Evolutionary conservation across 2,329 filamentous ascomycete species (phyloP), one percentile per base, ranked within the genome.

Genomic region (Pseudogymnoascus sp.): DNA sequence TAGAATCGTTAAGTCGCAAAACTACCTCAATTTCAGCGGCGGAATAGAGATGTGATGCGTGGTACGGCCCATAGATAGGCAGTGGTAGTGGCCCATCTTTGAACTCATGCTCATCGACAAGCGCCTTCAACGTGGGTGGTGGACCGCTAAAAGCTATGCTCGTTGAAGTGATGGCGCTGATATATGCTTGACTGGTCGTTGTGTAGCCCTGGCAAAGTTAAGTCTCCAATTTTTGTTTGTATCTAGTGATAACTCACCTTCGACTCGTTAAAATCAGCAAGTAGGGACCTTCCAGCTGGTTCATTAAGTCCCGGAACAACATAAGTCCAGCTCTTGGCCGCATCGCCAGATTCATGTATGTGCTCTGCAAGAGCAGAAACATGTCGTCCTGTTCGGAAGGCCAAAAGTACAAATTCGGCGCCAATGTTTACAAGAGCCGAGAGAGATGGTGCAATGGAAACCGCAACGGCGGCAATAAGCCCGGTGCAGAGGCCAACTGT

Each of bases 401-500:
- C 83, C 71, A 89, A 80, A 66, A 87, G 79, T 23, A 88, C 84
- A 25, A 84, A 80, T 71, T 88, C 83, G 14, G 87, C 80, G 61
- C 82, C 86, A 60, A 89, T 77, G 5, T 82, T 82, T 21, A 89
- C 77, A 37, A 90, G 76, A 56, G 84, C 80, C 16, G 82, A 83
- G 59, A 88, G 76, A 5, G 84, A 86, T 64, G 82, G 82, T 34
- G 87, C 82, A 21, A 83, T 85, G 11, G 86, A 83, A 63, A 89
- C 82, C 14, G 86, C 87, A 11, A 83, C 78, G n/a, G 85, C 87
- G n/a, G 87, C 86, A 68, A 90, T 83, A 21, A 88, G 78, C 61
- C 88, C 88, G 42, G 86, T 88, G 77, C 87, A 89, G 46, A 90
- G 80, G 64, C 86, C 87, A 28, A 88, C 79, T 23, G 87, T 77